Conservation (phyloP, 148 eudicot genomes). For the Rhododendron kiyosumense region DNA sequence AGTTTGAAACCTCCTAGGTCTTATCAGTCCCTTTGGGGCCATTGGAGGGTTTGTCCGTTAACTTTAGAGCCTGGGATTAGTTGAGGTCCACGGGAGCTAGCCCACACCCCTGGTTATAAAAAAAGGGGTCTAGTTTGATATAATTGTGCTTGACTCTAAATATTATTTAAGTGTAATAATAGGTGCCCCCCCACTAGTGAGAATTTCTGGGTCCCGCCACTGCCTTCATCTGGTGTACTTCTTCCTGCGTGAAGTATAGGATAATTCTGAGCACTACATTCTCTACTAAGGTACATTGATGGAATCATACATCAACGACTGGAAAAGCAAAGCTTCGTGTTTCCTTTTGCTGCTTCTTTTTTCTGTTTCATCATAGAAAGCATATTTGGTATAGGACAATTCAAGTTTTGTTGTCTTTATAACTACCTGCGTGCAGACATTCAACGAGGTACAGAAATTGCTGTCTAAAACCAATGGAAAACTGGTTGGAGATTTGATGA, state of each 20-base stretch:
- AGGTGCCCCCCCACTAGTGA: too few species aligned
- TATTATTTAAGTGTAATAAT: too few species aligned
- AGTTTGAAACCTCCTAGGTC: too few species aligned
- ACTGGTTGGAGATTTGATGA: conserved; percentile 89
- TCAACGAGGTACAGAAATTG: conserved; percentile 74
- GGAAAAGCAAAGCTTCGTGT: not conserved
- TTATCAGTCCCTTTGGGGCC: too few species aligned
- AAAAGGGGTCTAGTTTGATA: too few species aligned
- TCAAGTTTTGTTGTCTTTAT: not conserved
- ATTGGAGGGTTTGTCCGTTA: too few species aligned
- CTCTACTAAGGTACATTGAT: not conserved
- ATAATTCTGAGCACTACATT: not conserved
- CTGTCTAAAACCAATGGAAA: conserved; percentile 81
- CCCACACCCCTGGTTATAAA: too few species aligned
- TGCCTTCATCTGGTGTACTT: not conserved
- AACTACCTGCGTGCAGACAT: conserved; percentile 41
- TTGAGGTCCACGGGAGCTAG: too few species aligned
- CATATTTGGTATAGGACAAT: not conserved
- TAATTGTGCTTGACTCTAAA: too few species aligned
- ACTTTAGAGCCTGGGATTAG: too few species aligned
- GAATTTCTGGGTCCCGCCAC: too few species aligned
- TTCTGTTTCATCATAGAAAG: not conserved
- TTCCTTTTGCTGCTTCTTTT: not conserved
- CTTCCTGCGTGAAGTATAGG: not conserved
- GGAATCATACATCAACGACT: not conserved